Base-by-base conservation (phyloP, 176 grass and related monocot genomes). In the Saccharum spontaneum region DNA sequence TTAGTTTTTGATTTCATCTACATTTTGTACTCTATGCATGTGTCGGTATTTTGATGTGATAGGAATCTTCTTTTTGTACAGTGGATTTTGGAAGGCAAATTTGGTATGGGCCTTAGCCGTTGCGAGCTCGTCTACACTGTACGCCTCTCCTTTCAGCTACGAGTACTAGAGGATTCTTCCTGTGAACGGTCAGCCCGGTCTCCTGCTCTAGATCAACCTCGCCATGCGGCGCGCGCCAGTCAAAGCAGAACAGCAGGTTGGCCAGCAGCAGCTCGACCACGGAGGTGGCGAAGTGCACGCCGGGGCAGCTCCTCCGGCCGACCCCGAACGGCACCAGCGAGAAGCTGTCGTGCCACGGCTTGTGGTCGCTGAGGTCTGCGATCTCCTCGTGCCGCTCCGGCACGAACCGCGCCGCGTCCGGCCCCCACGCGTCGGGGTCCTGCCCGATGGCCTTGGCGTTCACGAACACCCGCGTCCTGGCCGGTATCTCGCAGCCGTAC, bases 271-370 rank as follows among this genome's bases (percentile, higher is more conserved):
- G 83, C 84, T 97, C 92, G 28, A 94, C 83, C 1, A 87, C 71
- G 24, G 77, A 37, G 31, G 80, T 67, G 54, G 85, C 92, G 57
- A 94, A 97, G 36, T 89, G 89, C 59, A 87, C 88, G 36, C 90
- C 94, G 24, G 94, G 90, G 69, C 94, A 92, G 43, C 67, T 94
- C 63, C 92, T 88, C 77, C 92, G 48, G 5, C 94, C 88, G 38
- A 87, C 2, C 55, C 94, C 94, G 83, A 97, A 97, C 28, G 92
- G 90, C 31, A 92, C 74, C 1, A 97, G 76, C 7, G 28, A 24
- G 79, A 92, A 94, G 77, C 79, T 23, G 52, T 84, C 82, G 15
- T 85, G 69, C 82, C 82, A 75, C 12, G 76, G 60, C 82, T 24
- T 80, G 60, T 37, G 75, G 45, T 84, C 79, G 28, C 20, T 33